These are phyloP conservation scores for Paraurostyla sp. DNA, from an alignment of 73 alveolate genomes.

Conservation along the genomic window DNA sequence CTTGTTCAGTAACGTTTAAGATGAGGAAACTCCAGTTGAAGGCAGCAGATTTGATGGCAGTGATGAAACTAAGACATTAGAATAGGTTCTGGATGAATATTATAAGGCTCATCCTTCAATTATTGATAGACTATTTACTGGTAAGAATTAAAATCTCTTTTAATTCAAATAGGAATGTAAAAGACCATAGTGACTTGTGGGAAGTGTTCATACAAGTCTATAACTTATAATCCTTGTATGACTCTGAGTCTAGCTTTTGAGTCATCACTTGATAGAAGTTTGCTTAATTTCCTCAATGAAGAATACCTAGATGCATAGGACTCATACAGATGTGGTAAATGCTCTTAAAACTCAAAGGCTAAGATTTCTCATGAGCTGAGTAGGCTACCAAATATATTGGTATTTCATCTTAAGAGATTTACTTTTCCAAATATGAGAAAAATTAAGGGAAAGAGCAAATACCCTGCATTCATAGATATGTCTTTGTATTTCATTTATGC, in stretches of 20 bases:
- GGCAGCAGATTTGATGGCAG: slow-evolving; percentile 4
- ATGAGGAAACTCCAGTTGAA: slow-evolving; percentile 64
- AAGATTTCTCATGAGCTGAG: slow-evolving; percentile 41
- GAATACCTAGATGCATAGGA: slow-evolving; percentile 5
- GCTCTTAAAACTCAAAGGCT: slow-evolving; percentile 47
- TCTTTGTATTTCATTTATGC: background rate
- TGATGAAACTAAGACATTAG: slow-evolving; percentile 1
- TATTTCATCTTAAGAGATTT: slow-evolving; percentile 61
- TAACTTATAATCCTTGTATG: slow-evolving; percentile 58
- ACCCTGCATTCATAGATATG: slow-evolving; percentile 55
- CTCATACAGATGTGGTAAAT: slow-evolving; percentile 64
- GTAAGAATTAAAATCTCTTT: background rate
- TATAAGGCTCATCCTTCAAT: slow-evolving; percentile 55
- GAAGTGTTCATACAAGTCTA: slow-evolving; percentile 16
- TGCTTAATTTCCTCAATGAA: background rate
- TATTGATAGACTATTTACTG: slow-evolving; percentile 40
- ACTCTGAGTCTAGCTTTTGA: slow-evolving; percentile 34
- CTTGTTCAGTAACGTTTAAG: slow-evolving; percentile 43
- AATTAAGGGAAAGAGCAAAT: slow-evolving; percentile 41
- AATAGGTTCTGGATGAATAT: slow-evolving; percentile 6
- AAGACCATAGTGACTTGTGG: slow-evolving; percentile 58
- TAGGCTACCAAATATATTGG: slow-evolving; percentile 40
- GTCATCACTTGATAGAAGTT: background rate
- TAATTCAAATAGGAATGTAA: slow-evolving; percentile 38
- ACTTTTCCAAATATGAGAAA: slow-evolving; percentile 52